Conservation (phyloP, 2,329 filamentous ascomycete species). For the Daldinia sp. region DNA sequence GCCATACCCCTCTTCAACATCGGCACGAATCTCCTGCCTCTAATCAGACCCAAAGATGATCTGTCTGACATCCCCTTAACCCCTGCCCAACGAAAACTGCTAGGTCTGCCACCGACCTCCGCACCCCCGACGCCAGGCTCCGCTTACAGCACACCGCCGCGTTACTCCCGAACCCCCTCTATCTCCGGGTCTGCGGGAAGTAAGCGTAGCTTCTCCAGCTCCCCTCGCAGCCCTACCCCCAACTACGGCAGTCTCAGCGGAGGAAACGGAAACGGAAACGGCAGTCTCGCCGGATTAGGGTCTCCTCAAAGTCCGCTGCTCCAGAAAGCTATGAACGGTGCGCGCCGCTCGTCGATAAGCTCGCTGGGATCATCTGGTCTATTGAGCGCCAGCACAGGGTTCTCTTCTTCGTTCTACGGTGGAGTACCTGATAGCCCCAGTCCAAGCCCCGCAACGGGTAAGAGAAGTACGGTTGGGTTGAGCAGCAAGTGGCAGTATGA, state of each 20-base stretch:
- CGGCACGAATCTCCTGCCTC: conserved; percentile 74
- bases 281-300: conserved; percentile 47
- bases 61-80: conserved; percentile 92
- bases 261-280: conserved; percentile 49
- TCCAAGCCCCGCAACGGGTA: conserved; percentile 70
- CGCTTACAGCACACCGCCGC: conserved; percentile 85
- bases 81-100: conserved; percentile 84
- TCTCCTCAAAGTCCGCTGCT: conserved; percentile 70
- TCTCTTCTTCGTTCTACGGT: conserved; percentile 63
- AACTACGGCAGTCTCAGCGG: conserved; percentile 49
- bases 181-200: conserved; percentile 72
- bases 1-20: conserved; percentile 78
- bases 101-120: conserved; percentile 80
- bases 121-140: conserved; percentile 74
- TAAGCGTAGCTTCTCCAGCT: conserved; percentile 67
- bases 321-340: conserved; percentile 72
- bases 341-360: conserved; percentile 73
- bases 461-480: conserved; percentile 79
- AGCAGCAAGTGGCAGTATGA: conserved; percentile 98
- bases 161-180: conserved; percentile 82
- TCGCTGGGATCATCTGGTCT: conserved; percentile 65
- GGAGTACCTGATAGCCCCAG: conserved; percentile 76
- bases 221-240: conserved; percentile 66
- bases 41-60: conserved; percentile 79
- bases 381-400: conserved; percentile 63